Percentiles rank a stretch among this genome's conserved stretches.
phyloP scores from a whole-genome alignment of 805 yeast species.

The Myxozyma neglecta region DNA sequence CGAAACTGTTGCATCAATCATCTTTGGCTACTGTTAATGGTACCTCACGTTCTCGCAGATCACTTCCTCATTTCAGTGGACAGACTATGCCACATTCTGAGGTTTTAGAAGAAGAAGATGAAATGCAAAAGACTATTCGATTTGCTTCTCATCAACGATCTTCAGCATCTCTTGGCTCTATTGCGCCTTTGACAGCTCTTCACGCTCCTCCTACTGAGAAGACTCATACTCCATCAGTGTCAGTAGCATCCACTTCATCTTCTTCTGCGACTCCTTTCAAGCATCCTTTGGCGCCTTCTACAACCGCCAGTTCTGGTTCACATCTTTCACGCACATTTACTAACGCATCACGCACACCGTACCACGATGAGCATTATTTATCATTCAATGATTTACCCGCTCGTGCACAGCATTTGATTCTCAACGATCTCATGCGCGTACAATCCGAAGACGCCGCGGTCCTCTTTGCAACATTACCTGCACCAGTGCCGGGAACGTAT shows the following conservation, averaged over 20 bases:
- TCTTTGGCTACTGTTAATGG: slow-evolving; percentile 23
- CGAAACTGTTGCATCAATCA: slow-evolving; percentile 18
- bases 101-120: slow-evolving; percentile 38
- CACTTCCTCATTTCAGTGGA: slow-evolving; percentile 39
- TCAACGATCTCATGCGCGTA: slow-evolving; percentile 78
- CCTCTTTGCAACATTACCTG: slow-evolving; percentile 85
- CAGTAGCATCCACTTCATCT: slow-evolving; percentile 2
- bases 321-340: slow-evolving; percentile 32
- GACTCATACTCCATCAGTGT: neutral
- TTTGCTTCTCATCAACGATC: slow-evolving; percentile 17
- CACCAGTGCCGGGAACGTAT: slow-evolving; percentile 83
- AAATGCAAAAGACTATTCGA: slow-evolving; percentile 27
- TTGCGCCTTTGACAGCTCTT: neutral
- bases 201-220: neutral
- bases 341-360: slow-evolving; percentile 11
- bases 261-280: neutral
- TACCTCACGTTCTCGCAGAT: slow-evolving; percentile 16
- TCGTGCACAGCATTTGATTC: slow-evolving; percentile 80
- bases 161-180: neutral
- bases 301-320: slow-evolving; percentile 16
- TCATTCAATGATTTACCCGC: slow-evolving; percentile 89
- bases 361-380: slow-evolving; percentile 34
- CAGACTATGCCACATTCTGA: slow-evolving; percentile 38
- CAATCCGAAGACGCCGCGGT: slow-evolving; percentile 67
- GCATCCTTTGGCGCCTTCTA: slow-evolving; percentile 19